Base-by-base conservation (phyloP, 768 basidiomycete genomes). In the Suillus occidentalis region DNA sequence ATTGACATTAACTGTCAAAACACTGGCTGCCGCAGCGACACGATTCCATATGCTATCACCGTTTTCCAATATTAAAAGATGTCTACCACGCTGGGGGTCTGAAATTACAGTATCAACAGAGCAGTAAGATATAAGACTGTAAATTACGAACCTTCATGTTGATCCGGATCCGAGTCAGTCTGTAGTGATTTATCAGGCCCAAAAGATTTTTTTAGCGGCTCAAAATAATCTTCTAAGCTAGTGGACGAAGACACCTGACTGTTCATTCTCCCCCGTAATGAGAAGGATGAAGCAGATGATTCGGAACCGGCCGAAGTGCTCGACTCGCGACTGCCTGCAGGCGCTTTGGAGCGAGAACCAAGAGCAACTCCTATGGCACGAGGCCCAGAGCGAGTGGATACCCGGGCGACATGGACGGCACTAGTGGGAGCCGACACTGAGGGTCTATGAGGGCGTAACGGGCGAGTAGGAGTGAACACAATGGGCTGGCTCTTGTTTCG, bases 21-120 rank as follows among this genome's bases (percentile, higher is more conserved):
- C 79, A 65, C 78, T 82, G 4, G 87, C 85, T 39, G 63, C 65
- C 18, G 82, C 83, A n/a, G 86, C 79, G 10, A 89, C 83, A 43
- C 82, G 81, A 64, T 78, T 81, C 89, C 89, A 89, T 31, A 88
- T 71, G 10, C 81, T 79, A 58, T 75, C 74, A 10, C 84, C 85
- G 68, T 80, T 75, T 45, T 77, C 80, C 42, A 68, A 67, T 13
- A 71, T 59, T 31, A 40, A 59, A 12, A 59, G 28, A 59, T 42
- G 40, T 42, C 6, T 42, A 28, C 28, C 28, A 28, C 20, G 18
- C 58, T 59, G 25, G 12, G 20, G 6, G 28, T 18, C 58, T 59
- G 40, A 31, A 25, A 59, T 28, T 28, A 28, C 22, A 59, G 3
- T 31, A 28, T 42, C 25, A 59, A 59, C 39, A 28, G 3, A 20